phyloP scores from a whole-genome alignment of 345 rosid species.

The Noccaea bulbosa region DNA sequence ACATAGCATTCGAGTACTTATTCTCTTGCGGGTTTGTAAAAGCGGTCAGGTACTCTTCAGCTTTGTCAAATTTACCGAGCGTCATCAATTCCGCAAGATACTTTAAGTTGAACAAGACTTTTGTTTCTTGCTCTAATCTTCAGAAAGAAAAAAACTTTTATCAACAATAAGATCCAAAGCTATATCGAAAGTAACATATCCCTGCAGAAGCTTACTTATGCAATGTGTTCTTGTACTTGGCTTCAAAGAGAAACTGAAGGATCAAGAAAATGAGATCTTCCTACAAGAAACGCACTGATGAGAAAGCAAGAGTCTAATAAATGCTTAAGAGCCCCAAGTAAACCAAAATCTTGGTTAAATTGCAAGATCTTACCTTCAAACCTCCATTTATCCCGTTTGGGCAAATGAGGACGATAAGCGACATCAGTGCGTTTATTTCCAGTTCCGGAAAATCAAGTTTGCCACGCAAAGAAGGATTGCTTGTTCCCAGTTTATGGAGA shows the following conservation, averaged over 20 bases:
- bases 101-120: conserved; percentile 62
- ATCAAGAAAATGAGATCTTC: conserved; percentile 49
- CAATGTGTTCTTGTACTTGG: conserved; percentile 44
- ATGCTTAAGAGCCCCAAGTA: neutral
- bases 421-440: conserved; percentile 30
- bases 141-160: conserved; percentile 19
- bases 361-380: conserved; percentile 48
- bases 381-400: conserved; percentile 26
- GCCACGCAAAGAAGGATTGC: conserved; percentile 38
- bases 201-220: conserved; percentile 40
- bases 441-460: conserved; percentile 34
- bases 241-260: conserved; percentile 51
- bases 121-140: conserved; percentile 74
- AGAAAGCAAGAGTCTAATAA: conserved; percentile 31
- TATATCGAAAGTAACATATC: conserved; percentile 9
- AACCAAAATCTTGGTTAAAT: conserved; percentile 18
- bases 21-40: conserved; percentile 61
- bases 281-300: conserved; percentile 43
- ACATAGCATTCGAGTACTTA: conserved; percentile 59
- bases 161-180: conserved; percentile 28
- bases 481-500: conserved; percentile 32
- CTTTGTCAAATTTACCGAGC: conserved; percentile 59
- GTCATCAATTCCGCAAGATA: conserved; percentile 58
- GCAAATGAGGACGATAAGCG: conserved; percentile 42
- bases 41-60: conserved; percentile 67